These are phyloP conservation scores for Wallacemonas sp. DNA, from an alignment of 208 protist genomes.

Conservation along the genomic window DNA sequence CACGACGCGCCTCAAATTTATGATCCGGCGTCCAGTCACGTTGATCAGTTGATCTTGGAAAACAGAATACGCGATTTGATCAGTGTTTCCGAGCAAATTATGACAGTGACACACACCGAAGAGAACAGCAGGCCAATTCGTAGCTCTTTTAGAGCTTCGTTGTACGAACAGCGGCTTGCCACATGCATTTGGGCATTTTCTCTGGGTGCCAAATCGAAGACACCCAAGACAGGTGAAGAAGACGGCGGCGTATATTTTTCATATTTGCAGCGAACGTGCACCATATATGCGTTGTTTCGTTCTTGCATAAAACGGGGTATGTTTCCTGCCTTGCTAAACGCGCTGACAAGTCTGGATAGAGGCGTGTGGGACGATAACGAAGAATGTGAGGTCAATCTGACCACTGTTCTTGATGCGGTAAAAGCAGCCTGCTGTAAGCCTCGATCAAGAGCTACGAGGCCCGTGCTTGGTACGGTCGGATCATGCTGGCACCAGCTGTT, in stretches of 20 bases:
- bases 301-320: not conserved
- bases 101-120: not conserved
- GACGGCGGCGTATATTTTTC: not conserved
- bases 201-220: not conserved
- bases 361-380: not conserved
- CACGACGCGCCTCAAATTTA: not conserved
- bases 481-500: not conserved
- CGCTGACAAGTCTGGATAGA: not conserved
- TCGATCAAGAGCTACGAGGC: not conserved
- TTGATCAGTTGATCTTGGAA: not conserved
- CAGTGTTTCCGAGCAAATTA: conserved; percentile 5
- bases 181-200: conserved; percentile 7
- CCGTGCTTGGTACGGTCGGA: not conserved
- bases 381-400: not conserved
- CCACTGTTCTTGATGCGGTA: not conserved
- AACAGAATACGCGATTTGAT: conserved; percentile 2
- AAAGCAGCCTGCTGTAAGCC: conserved; percentile 5
- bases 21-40: not conserved
- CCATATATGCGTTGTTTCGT: conserved; percentile 1
- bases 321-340: not conserved
- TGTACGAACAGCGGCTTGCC: not conserved
- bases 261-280: not conserved
- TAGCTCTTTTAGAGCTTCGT: not conserved
- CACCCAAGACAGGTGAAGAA: not conserved
- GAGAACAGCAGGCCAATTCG: not conserved